Conservation (phyloP, 805 yeast genomes). For the Wickerhamomyces mucosus region DNA sequence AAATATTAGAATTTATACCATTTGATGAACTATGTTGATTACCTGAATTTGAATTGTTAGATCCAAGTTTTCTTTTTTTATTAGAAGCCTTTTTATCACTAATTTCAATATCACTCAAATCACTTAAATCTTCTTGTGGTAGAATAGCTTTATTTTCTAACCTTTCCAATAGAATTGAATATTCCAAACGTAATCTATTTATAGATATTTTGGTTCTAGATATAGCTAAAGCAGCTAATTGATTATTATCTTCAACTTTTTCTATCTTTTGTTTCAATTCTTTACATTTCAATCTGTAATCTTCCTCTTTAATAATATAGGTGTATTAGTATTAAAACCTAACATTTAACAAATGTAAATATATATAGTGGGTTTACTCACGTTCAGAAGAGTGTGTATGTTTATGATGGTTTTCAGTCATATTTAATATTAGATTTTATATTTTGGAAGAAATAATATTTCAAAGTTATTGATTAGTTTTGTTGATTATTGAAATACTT, state of each 20-base stretch:
- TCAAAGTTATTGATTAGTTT: too few relatives aligned
- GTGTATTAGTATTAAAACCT: too few relatives aligned
- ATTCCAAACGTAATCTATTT: constrained; percentile 73
- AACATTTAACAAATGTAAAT: too few relatives aligned
- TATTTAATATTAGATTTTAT: too few relatives aligned
- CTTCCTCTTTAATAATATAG: too few relatives aligned
- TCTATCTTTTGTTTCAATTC: constrained; percentile 60
- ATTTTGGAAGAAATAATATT: too few relatives aligned
- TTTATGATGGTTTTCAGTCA: too few relatives aligned
- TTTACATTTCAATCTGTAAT: constrained; percentile 55
- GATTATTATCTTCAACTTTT: constrained; percentile 72
- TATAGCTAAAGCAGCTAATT: constrained; percentile 64
- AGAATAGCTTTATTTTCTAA: constrained; percentile 48
- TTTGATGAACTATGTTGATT: constrained; percentile 3
- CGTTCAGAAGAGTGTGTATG: too few relatives aligned
- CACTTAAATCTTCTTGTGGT: constrained; percentile 9
- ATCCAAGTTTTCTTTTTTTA: constrained; percentile 19
- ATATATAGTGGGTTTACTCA: too few relatives aligned
- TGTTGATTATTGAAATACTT: too few relatives aligned
- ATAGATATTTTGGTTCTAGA: constrained; percentile 69
- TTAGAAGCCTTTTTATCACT: constrained; percentile 11
- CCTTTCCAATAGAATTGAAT: constrained; percentile 69
- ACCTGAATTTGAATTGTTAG: background rate
- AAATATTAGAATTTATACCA: constrained; percentile 6
- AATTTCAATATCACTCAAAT: constrained; percentile 8